Conservation (phyloP, 139 green algal genomes). For the Gonium pectorale region DNA sequence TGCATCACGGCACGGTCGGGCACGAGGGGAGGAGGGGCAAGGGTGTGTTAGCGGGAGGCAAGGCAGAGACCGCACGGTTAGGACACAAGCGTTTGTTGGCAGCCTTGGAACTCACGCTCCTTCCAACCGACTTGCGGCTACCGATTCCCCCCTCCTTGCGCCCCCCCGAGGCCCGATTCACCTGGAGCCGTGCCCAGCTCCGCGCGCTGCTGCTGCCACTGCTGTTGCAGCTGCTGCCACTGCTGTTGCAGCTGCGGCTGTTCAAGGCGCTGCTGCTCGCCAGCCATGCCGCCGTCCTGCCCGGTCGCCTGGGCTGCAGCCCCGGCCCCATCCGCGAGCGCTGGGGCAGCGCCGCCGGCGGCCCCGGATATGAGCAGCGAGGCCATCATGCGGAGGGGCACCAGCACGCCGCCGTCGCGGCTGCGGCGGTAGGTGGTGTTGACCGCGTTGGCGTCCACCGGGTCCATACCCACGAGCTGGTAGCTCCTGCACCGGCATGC, state of each 20-base stretch:
- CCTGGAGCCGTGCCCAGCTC: no score
- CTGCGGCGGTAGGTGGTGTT: neutral
- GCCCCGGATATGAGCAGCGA: neutral
- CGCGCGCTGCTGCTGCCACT: neutral
- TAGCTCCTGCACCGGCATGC: neutral
- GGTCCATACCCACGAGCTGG: neutral
- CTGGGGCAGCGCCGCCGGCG: neutral
- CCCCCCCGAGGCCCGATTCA: no score
- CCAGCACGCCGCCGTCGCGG: neutral
- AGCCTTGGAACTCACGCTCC: no score
- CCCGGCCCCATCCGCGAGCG: neutral
- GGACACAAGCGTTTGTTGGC: no score
- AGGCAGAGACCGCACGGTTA: no score
- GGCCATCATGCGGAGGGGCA: constrained; percentile 24
- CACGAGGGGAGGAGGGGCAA: no score
- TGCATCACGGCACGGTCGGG: no score
- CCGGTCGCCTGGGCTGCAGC: neutral
- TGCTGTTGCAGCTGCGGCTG: neutral
- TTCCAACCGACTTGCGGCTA: no score
- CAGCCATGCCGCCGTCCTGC: neutral
- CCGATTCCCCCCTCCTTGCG: no score
- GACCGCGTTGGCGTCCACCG: neutral
- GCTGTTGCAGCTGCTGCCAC: neutral
- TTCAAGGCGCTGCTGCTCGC: neutral
- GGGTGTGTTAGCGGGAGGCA: no score